Percentiles rank a stretch among this genome's conserved stretches.
Evolutionary conservation across 768 basidiomycete genomes (phyloP).

Genomic region (Panellus pusillus): DNA sequence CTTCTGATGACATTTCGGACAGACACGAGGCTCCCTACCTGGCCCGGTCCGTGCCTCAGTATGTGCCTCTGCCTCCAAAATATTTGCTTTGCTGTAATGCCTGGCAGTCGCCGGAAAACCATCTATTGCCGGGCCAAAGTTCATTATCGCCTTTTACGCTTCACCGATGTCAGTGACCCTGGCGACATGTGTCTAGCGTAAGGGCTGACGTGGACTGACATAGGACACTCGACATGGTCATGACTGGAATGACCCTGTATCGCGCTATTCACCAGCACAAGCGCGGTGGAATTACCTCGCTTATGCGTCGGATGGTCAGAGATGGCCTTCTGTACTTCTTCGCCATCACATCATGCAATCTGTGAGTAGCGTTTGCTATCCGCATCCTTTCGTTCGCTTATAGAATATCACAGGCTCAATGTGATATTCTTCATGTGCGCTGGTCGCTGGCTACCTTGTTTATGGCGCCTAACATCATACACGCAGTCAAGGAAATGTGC

Average conservation of each 20-base stretch:
- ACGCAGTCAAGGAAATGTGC: slow-evolving; percentile 7
- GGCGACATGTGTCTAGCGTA: too few species aligned
- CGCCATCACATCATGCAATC: slow-evolving; percentile 16
- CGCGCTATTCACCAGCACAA: slow-evolving; percentile 9
- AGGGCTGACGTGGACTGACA: background rate
- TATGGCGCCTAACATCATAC: background rate
- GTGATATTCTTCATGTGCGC: slow-evolving; percentile 20
- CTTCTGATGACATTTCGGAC: background rate
- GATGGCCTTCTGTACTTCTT: slow-evolving; percentile 20
- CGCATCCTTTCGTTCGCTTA: background rate
- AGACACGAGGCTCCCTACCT: slow-evolving; percentile 17
- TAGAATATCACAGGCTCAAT: slow-evolving; percentile 7
- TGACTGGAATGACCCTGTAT: slow-evolving; percentile 18
- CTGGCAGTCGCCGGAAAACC: slow-evolving; percentile 16
- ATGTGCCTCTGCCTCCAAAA: background rate
- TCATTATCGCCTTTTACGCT: slow-evolving; percentile 21
- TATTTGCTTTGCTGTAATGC: too few species aligned
- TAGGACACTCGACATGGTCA: slow-evolving; percentile 18
- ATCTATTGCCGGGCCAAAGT: slow-evolving; percentile 21
- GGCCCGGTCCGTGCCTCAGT: slow-evolving; percentile 21
- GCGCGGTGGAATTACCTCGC: slow-evolving; percentile 7
- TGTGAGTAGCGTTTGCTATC: slow-evolving; percentile 6
- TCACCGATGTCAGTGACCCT: slow-evolving; percentile 13
- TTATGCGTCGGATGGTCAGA: slow-evolving; percentile 17
- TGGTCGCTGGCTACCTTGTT: background rate